phyloP scores from a whole-genome alignment of 2,329 filamentous ascomycete genomes.

The Aspergillus neotritici region DNA sequence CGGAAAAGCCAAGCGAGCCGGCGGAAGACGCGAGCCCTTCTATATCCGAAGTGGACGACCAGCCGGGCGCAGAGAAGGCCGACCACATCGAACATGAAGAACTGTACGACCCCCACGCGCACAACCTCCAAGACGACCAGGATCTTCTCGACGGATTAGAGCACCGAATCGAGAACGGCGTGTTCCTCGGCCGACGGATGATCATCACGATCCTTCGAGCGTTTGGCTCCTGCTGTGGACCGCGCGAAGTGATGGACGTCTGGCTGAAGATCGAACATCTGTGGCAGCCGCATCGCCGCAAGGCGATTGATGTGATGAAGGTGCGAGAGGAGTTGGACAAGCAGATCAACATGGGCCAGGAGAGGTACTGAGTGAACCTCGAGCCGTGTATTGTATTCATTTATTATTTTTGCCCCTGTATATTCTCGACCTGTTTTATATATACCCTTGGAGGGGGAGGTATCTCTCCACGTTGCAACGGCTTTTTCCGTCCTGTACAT shows the following conservation, averaged over 20 bases:
- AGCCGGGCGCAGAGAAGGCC: background rate
- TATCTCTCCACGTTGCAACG: too few relatives aligned
- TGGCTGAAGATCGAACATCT: conserved; percentile 38
- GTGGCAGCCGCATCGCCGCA: conserved; percentile 35
- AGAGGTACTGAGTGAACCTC: background rate
- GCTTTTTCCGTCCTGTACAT: too few relatives aligned
- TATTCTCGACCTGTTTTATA: conserved; percentile 4
- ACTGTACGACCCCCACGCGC: conserved; percentile 7
- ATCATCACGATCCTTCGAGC: conserved; percentile 36
- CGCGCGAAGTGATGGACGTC: conserved; percentile 32
- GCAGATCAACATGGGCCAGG: conserved; percentile 24
- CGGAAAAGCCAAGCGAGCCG: conserved; percentile 1
- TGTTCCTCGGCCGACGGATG: conserved; percentile 39
- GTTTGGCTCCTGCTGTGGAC: conserved; percentile 34
- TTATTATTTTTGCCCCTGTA: conserved; percentile 24
- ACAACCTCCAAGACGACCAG: conserved; percentile 2
- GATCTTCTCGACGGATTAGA: conserved; percentile 20
- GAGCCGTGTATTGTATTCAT: conserved; percentile 16
- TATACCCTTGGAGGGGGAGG: conserved; percentile 9
- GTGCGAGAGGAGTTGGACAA: conserved; percentile 35
- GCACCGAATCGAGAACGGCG: conserved; percentile 33
- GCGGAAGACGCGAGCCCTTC: too few relatives aligned
- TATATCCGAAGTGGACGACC: too few relatives aligned
- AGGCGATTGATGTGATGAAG: conserved; percentile 30
- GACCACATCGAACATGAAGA: conserved; percentile 13